Evolutionary conservation across 306 rosid species (phyloP).

Genomic region (Castanea sativa): DNA sequence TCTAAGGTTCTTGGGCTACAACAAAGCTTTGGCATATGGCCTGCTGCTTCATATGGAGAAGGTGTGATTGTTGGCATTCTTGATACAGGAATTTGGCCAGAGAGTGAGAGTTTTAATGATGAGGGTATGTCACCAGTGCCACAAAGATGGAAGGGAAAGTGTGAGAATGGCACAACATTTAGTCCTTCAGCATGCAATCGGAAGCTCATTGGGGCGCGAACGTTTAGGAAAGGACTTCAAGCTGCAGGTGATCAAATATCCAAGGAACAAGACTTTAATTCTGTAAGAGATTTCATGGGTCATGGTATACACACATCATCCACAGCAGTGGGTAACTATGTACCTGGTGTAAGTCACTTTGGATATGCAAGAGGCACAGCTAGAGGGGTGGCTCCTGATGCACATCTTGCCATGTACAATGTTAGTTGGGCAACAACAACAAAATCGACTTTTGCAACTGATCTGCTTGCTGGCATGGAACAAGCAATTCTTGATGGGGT

Average conservation of each 20-base stretch:
- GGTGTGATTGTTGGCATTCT: conserved; percentile 13
- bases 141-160: conserved; percentile 20
- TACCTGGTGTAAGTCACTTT: not conserved
- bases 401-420: conserved; percentile 26
- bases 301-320: conserved; percentile 29
- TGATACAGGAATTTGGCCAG: conserved; percentile 24
- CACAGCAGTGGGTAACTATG: conserved; percentile 15
- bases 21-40: not conserved
- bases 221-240: conserved; percentile 1
- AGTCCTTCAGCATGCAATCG: conserved; percentile 18
- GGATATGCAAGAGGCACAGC: conserved; percentile 23
- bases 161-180: conserved; percentile 14
- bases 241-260: not conserved
- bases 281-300: conserved; percentile 1
- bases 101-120: not conserved
- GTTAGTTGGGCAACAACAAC: not conserved
- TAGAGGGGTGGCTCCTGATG: conserved; percentile 10
- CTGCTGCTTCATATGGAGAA: not conserved
- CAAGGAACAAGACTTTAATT: not conserved
- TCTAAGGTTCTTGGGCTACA: conserved; percentile 14
- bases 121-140: conserved; percentile 14
- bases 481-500: no score
- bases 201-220: conserved; percentile 23
- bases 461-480: not conserved
- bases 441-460: not conserved